Percentiles rank a stretch among this genome's conserved stretches.
phyloP scores from a whole-genome alignment of 768 basidiomycete genomes.

The Mycena vitilis region DNA sequence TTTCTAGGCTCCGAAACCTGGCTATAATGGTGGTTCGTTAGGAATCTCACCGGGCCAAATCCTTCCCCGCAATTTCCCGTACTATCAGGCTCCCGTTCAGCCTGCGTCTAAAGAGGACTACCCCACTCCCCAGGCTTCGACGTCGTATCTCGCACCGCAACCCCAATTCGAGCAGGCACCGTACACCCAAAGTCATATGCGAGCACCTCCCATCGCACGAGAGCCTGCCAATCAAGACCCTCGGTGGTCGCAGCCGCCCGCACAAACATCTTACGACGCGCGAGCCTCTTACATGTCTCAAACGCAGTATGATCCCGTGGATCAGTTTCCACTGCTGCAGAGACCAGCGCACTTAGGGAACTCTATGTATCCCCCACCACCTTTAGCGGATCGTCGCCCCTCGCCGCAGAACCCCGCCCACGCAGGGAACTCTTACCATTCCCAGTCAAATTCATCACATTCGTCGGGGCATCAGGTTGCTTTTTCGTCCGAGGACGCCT shows the following conservation, averaged over 20 bases:
- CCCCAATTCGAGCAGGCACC: constrained; percentile 1
- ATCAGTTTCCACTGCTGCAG: neutral
- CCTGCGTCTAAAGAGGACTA: constrained; percentile 26
- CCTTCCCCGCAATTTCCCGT: constrained; percentile 53
- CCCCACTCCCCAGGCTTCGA: constrained; percentile 32
- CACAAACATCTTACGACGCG: neutral
- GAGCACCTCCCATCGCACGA: neutral
- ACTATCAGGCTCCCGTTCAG: constrained; percentile 30
- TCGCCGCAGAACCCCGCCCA: constrained; percentile 6
- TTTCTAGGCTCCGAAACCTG: constrained; percentile 27
- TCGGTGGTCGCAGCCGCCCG: constrained; percentile 13
- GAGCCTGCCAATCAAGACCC: constrained; percentile 5
- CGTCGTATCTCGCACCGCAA: constrained; percentile 26
- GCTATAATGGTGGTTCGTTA: constrained; percentile 52
- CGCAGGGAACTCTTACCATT: constrained; percentile 8
- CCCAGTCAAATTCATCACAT: neutral
- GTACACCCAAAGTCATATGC: constrained; percentile 8
- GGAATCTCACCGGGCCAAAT: constrained; percentile 69
- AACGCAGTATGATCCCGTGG: constrained; percentile 29
- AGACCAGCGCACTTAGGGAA: constrained; percentile 5
- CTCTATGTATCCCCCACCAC: neutral
- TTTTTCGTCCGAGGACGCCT: constrained; percentile 25
- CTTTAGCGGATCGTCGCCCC: neutral
- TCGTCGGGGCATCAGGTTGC: neutral
- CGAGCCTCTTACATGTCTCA: constrained; percentile 7